Base-by-base conservation (phyloP, 371 early-diverging fungal genomes). In the Apophysomyces ossiformis region DNA sequence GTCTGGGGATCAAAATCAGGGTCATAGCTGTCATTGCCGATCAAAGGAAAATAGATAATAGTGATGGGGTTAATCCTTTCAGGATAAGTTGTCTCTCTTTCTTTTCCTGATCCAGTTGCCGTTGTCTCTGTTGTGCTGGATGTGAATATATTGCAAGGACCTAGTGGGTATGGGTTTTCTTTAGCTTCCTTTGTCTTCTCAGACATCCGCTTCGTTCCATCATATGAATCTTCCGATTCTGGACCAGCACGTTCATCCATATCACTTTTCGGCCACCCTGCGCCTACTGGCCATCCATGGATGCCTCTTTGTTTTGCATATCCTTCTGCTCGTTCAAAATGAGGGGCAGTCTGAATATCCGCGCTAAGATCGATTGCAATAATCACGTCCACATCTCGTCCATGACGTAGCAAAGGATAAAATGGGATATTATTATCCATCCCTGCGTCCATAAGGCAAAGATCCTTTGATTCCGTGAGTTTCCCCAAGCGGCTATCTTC, bases 341-440 rank as follows among this genome's bases (percentile, higher is more conserved):
- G 85, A 32, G 85, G 82, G 5, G 84, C 81, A 16, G 75, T 75
- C 58, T 90, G 88, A 18, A 90, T 89, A 59, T 89, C 88, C 5
- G 88, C 89, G 66, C 85, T 85, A 35, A 85, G 63, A 68, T 92
- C 92, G 16, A 92, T 74, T 1, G 87, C 85, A 12, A 92, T 60
- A 6, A 90, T 79, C 37, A 90, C 74, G 69, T 92, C 92, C 0
- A 91, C 85, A 26, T 82, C 64, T 2, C 93, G 82, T 6, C 85
- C 89, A 6, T 84, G 77, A 8, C 90, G 77, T 13, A 89, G 68
- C 12, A 92, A 66, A 37, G 92, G 89, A 45, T 91, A 89, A 37
- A 92, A 79, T 0, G 93, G 91, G 26, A 90, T 72, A 61, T 92
- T 91, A 71, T 91, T 92, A 57, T 90, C 87, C 82, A 88, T 81